Evolutionary conservation across 352 stramenopile species (phyloP).

Genomic region (Pythium biforme): DNA sequence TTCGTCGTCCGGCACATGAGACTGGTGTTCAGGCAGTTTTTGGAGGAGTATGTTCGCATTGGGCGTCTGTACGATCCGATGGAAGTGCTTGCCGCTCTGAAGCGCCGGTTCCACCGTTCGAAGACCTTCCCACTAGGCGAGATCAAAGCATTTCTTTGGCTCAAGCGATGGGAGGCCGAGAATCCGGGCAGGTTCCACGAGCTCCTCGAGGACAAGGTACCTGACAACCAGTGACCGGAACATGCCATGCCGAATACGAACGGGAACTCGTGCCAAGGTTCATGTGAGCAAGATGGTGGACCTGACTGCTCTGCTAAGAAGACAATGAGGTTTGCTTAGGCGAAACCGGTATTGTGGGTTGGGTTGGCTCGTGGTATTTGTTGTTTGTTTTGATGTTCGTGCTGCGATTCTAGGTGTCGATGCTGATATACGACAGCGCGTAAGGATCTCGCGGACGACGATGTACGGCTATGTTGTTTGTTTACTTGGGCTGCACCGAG

Average conservation of each 20-base stretch:
- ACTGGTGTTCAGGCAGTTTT: constrained; percentile 30
- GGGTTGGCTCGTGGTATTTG: too few relatives aligned
- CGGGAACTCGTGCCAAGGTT: too few relatives aligned
- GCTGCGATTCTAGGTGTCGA: background rate
- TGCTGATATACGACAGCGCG: background rate
- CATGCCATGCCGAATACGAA: background rate
- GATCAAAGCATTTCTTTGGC: constrained; percentile 47
- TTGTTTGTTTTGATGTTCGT: too few relatives aligned
- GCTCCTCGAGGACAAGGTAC: constrained; percentile 12
- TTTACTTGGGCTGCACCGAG: constrained; percentile 48
- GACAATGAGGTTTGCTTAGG: too few relatives aligned
- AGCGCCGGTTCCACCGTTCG: constrained; percentile 8
- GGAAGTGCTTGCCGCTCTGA: constrained; percentile 31
- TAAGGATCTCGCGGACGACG: background rate
- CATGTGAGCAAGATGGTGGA: too few relatives aligned
- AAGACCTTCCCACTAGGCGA: constrained; percentile 7
- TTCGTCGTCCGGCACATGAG: constrained; percentile 14
- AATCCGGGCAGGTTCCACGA: constrained; percentile 27
- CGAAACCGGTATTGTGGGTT: too few relatives aligned
- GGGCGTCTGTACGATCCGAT: constrained; percentile 25
- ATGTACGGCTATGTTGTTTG: background rate
- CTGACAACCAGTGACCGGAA: background rate
- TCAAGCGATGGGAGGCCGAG: constrained; percentile 34
- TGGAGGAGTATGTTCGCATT: constrained; percentile 26
- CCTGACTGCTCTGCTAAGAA: too few relatives aligned